Conservation (phyloP, 2,329 filamentous ascomycete genomes). For the Pestalotiopsis sp. region DNA sequence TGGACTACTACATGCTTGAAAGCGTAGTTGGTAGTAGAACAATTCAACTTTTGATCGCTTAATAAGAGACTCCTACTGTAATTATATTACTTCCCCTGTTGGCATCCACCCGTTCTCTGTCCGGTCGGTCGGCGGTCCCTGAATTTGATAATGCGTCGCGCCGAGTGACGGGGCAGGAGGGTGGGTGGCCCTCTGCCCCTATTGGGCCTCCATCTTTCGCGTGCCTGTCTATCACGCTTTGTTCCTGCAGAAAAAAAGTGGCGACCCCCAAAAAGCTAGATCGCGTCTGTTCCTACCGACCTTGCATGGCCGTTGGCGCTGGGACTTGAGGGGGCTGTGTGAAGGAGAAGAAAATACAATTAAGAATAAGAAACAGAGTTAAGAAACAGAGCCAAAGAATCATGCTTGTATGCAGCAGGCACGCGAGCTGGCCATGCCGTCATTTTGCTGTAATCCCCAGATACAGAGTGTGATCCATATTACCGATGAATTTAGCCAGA, state of each 20-base stretch:
- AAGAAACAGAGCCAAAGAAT: too few species aligned
- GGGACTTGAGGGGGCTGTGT: background rate
- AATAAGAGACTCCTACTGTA: background rate
- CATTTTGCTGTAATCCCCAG: too few species aligned
- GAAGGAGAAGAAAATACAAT: too few species aligned
- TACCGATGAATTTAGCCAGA: too few species aligned
- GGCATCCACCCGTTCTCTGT: background rate
- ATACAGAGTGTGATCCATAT: too few species aligned
- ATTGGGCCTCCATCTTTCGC: constrained; percentile 3
- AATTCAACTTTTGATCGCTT: too few species aligned
- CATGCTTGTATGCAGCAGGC: too few species aligned
- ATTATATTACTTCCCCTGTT: background rate
- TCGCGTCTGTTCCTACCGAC: background rate
- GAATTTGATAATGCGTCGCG: background rate
- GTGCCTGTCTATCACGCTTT: constrained; percentile 12
- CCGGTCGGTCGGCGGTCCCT: background rate
- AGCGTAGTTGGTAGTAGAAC: background rate
- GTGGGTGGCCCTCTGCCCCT: constrained; percentile 1
- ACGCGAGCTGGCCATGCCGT: too few species aligned
- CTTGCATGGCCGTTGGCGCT: background rate
- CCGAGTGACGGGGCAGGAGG: background rate
- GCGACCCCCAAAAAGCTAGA: background rate
- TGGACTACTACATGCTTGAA: background rate
- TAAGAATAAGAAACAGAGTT: too few species aligned
- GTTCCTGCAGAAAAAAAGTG: constrained; percentile 14